Base-by-base conservation (phyloP, 2,329 filamentous ascomycete species). In the Cladophialophora chaetospira region DNA sequence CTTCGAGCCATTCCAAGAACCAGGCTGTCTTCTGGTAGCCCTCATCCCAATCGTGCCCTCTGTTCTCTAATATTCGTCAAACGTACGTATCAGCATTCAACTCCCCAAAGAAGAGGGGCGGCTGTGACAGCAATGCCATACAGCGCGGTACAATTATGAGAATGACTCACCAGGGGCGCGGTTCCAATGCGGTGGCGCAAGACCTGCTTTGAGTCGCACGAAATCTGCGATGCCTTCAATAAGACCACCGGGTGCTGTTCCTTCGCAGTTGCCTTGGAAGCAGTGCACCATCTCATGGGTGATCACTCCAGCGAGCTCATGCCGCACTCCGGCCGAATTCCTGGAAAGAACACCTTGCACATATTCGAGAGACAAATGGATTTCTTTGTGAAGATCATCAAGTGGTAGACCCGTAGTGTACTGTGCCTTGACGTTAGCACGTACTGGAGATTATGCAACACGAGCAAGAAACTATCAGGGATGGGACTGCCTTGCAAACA, bases 271-370 rank as follows among this genome's bases (percentile, higher is more conserved):
- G 73, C 89, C 88, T 72, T 97, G 93, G 75, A 88, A 95, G 74
- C 91, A 97, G 75, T 97, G 94, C 11, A 97, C 93, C 60, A 97
- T 86, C 74, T 97, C 93, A 70, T 97, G 93, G 1, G 88, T 88
- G 17, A 97, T 72, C 0, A 97, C 91, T 36, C 94, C 94, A 15
- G 83, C 75, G 57, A 97, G 84, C 75, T 97, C 91, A 28, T 62
- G 58, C 10, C 53, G 51, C 25, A 66, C 40, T 13, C 53, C 49
- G 4, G 55, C 25, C 4, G 55, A 35, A 51, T 66, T 63, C 31
- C 57, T 19, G 9, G 56, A 50, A 6, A 55, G 45, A 4, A 59
- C 40, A 29, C 42, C 47, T 15, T 57, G 33, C 64, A 96, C 85
- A 76, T 97, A 96, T 44, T 80, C 75, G 1, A 93, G 83, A 13